Base-by-base conservation (phyloP, 257 asterid genomes). In the Ocimum tenuiflorum region DNA sequence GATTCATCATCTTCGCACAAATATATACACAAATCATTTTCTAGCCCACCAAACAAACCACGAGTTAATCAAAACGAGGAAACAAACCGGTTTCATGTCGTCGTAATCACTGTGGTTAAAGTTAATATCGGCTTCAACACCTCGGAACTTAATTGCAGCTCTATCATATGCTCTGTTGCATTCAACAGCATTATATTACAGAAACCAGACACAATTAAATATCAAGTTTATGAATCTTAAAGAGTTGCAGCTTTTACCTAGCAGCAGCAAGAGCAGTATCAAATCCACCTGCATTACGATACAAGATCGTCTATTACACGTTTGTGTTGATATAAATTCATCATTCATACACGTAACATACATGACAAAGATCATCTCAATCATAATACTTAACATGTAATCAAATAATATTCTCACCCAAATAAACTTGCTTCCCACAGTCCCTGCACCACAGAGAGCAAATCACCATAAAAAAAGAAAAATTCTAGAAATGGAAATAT, bases 201-300 rank as follows among this genome's bases (percentile, higher is more conserved):
- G n/a, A 47, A 29, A 10, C 20, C 20, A 4, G 22, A 41, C 45
- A 48, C 23, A 46, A 24, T 43, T 9, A 0, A 31, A 5, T 4
- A 31, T 5, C 5, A 31, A 3, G 36, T 31, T 31, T 31, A 31
- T 31, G 36, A 31, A 31, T 2, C 0, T 7, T 31, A 31, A 1
- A 27, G 4, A 27, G 31, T 27, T 27, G 31, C 2, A 27, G 31
- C 31, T 1, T 1, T 70, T 74, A 86, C 96, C 95, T 86, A 7
- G 96, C 96, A 6, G 96, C 96, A 33, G 87, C 77, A 68, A 79
- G 81, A 66, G 95, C 89, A 23, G 95, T 88, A 73, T 88, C 91
- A 81, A 88, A 88, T 64, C 96, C 96, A 70, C 96, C 96, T 88
- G 60, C 58, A 70, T n/a, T n/a, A n/a, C n/a, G n/a, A n/a, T n/a